phyloP scores from a whole-genome alignment of 352 stramenopile species.

The Pythium folliculosum region DNA sequence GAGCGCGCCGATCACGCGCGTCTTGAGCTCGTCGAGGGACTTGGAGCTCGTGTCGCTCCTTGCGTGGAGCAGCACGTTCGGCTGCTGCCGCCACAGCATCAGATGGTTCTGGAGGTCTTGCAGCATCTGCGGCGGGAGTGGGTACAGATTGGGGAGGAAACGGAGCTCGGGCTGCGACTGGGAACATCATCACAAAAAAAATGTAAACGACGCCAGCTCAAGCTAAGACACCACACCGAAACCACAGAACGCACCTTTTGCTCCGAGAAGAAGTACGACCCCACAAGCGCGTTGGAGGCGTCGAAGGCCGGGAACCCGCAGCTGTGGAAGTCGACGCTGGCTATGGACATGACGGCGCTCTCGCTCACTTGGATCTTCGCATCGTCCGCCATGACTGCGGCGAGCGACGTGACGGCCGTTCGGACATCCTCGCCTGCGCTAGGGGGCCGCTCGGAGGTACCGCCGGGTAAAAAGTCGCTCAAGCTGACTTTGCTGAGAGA shows the following conservation, averaged over 20 bases:
- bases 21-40: conserved; percentile 25
- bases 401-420: conserved; percentile 20
- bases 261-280: conserved; percentile 61
- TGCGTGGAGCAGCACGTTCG: conserved; percentile 17
- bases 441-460: not conserved
- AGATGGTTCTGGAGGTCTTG: conserved; percentile 48
- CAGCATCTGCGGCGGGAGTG: conserved; percentile 61
- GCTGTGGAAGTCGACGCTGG: conserved; percentile 54
- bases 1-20: conserved; percentile 20
- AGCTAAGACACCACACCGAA: not conserved
- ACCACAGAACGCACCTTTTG: conserved; percentile 27
- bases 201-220: not conserved
- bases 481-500: conserved; percentile 61
- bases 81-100: conserved; percentile 31
- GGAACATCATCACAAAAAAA: not conserved
- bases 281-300: conserved; percentile 39
- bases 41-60: conserved; percentile 8
- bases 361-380: conserved; percentile 32
- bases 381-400: conserved; percentile 40
- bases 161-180: conserved; percentile 40
- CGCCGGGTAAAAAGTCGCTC: conserved; percentile 40
- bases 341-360: conserved; percentile 37
- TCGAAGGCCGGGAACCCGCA: conserved; percentile 71
- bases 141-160: conserved; percentile 64
- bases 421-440: conserved; percentile 11